Evolutionary conservation across 2,329 filamentous ascomycete species (phyloP), one percentile per base, ranked within the genome.

Genomic region (Domatiomyces globalis): DNA sequence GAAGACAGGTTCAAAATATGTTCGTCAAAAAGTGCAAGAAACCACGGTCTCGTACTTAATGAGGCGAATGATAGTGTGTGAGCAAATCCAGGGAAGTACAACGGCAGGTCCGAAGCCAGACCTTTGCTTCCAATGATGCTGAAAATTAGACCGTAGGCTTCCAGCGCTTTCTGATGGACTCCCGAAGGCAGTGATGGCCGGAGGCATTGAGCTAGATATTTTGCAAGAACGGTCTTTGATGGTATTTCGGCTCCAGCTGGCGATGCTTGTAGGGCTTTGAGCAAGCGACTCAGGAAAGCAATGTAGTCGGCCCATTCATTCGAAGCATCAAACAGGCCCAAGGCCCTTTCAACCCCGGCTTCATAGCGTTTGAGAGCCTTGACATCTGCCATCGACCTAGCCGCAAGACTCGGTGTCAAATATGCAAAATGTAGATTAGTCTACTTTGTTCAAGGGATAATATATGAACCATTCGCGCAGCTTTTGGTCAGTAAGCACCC

Each of bases 261-360:
- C 45, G 85, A 80, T 27, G 54, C 56, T 78, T 98, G 92, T 19
- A 98, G 76, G 39, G 90, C 87, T 85, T 95, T 96, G 56, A 95
- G 74, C 47, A 98, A 75, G 56, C 87, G 81, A 65, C 86, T 94
- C 51, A 98, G 72, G 66, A 96, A 98, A 17, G 90, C 95, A 63
- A 98, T 98, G 66, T 98, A 98, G 71, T 98, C 92, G 47, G 94
- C 92, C 92, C 92, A 98, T 80, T 98, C 92, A 69, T 96, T 88
- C 27, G 87, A 82, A 15, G 87, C 89, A 65, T 98, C 92, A 71
- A 95, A 98, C 33, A 95, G 76, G 45, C 85, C 79, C 56, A 98
- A 76, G 33, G 88, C 85, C 66, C 88, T 81, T 63, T 96, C 90
- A 58, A 98, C 83, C 53, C 81, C 85, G 47, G 83, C 80, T 45